These are phyloP conservation scores for Chenopodium suecicum DNA, from an alignment of 148 eudicot genomes.

Conservation along the genomic window DNA sequence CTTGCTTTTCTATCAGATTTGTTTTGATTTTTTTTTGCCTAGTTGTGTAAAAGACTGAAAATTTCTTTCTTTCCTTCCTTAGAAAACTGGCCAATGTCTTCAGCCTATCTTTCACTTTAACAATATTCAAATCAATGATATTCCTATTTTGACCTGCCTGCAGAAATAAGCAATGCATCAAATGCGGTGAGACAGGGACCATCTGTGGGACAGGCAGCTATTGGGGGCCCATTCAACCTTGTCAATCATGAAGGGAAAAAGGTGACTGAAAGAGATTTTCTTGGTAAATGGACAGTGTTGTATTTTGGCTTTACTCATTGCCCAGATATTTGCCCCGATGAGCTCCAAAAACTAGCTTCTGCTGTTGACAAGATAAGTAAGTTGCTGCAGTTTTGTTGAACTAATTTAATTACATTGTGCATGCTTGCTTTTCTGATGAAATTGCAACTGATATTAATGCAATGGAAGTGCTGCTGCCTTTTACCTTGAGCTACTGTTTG, in stretches of 20 bases:
- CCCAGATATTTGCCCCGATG: conserved; percentile 99
- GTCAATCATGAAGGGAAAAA: conserved; percentile 72
- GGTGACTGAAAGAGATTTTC: conserved; percentile 71
- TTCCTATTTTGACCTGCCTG: conserved; percentile 23
- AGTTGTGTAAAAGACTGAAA: neutral
- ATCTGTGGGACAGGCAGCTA: conserved; percentile 89
- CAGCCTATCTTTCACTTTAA: neutral
- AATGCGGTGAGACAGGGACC: conserved; percentile 82
- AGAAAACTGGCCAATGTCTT: neutral
- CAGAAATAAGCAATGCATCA: conserved; percentile 71
- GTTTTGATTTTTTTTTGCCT: neutral
- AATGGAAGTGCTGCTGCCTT: neutral
- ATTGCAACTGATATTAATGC: neutral
- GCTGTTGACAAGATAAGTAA: conserved; percentile 92
- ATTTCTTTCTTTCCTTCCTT: neutral
- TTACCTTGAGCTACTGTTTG: neutral
- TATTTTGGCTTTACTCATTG: conserved; percentile 98
- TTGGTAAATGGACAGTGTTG: conserved; percentile 82
- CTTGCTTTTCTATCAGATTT: neutral
- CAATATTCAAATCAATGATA: neutral
- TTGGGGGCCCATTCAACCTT: conserved; percentile 92
- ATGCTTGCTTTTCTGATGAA: neutral
- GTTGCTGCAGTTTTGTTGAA: conserved; percentile 21
- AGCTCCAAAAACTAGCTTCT: conserved; percentile 82
- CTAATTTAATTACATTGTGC: neutral